Evolutionary conservation across 2,329 filamentous ascomycete genomes (phyloP), one percentile per base, ranked within the genome.

Genomic region (Alternaria triticina): DNA sequence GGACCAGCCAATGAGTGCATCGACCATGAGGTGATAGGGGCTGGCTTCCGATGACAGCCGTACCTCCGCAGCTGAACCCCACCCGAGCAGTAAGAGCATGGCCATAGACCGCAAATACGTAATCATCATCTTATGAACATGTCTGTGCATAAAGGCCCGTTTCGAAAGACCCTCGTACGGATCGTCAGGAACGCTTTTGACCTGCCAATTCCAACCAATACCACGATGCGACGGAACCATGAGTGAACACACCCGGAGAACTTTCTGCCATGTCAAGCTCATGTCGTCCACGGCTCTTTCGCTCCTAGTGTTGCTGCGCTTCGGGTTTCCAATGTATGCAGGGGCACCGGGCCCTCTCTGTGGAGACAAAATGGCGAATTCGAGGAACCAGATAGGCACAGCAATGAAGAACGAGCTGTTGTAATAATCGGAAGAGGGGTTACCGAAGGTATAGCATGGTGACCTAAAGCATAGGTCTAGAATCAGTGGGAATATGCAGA

Each of bases 171-270:
- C 11, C 4, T 22, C 30, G 44, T 46, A 20, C 1, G 49, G 52
- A 55, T 61, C 25, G 2, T 30, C 51, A 40, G 52, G 60, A 27
- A 54, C 43, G 9, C 43, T 8, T 17, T 58, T 61, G n/a, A 61
- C 57, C 17, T 61, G 59, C 56, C 57, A 65, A 7, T 61, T 51
- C 52, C 57, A 57, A 5, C 61, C 57, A 20, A 61, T 61, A 30
- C 61, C 61, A 3, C 30, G 36, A 23, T 59, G 54, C 27, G 30
- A 44, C 6, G 50, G 59, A 27, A 63, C 52, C 54, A 57, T 57
- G 10, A 61, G 27, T 3, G 40, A 33, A 20, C 33, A 47, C 13
- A 45, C 54, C 28, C 58, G 57, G 2, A 17, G 6, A 9, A 60
- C 22, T 20, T 49, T 56, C 51, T 58, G 40, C 30, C 49, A 17